phyloP scores from a whole-genome alignment of 345 rosid species.

The Acer saccharum region DNA sequence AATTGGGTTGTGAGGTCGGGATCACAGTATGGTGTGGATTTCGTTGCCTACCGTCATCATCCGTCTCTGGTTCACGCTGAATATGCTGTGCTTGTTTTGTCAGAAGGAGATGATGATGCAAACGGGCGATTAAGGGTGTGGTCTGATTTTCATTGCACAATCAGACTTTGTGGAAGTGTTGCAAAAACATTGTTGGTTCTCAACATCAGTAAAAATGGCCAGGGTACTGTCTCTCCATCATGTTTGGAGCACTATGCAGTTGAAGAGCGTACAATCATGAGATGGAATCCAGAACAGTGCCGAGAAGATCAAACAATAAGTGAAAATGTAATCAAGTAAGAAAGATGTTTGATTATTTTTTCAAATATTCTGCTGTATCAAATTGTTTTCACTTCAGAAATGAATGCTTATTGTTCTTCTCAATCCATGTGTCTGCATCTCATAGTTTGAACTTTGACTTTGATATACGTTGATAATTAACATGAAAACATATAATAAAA shows the following conservation, averaged over 20 bases:
- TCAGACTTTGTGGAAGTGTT: conserved; percentile 79
- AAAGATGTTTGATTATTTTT: background rate
- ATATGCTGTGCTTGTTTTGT: conserved; percentile 62
- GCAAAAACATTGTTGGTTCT: conserved; percentile 71
- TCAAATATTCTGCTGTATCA: background rate
- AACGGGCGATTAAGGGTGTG: conserved; percentile 58
- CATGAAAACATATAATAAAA: background rate
- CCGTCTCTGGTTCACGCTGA: conserved; percentile 89
- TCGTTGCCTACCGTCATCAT: conserved; percentile 78
- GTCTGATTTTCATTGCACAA: conserved; percentile 67
- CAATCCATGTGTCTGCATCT: background rate
- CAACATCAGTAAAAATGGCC: conserved; percentile 38
- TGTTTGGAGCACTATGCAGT: conserved; percentile 52
- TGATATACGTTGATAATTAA: background rate
- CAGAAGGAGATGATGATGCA: conserved; percentile 37
- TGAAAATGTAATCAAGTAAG: conserved; percentile 26
- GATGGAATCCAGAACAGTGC: conserved; percentile 71
- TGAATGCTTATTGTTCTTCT: background rate
- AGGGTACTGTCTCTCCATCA: conserved; percentile 31
- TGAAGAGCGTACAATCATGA: conserved; percentile 53
- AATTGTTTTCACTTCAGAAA: background rate
- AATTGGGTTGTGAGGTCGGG: conserved; percentile 84
- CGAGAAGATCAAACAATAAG: conserved; percentile 50
- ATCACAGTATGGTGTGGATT: conserved; percentile 76
- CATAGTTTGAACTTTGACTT: background rate